These are phyloP conservation scores for Phytophthora sp. DNA, from an alignment of 352 stramenopile genomes.

Conservation along the genomic window DNA sequence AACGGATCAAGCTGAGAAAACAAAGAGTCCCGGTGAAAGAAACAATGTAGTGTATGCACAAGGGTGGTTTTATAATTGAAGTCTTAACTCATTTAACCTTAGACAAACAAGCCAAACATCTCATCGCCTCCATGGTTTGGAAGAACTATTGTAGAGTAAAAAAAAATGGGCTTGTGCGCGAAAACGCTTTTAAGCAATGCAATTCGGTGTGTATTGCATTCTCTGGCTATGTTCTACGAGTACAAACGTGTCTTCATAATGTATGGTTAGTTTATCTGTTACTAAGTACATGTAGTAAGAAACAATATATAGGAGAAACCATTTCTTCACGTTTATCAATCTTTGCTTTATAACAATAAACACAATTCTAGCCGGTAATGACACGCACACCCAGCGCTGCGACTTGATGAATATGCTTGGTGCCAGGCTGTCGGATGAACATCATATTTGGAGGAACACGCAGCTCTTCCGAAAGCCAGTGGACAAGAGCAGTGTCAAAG, in stretches of 20 bases:
- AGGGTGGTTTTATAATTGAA: constrained; percentile 7
- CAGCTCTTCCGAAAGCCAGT: constrained; percentile 84
- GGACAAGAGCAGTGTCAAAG: constrained; percentile 85
- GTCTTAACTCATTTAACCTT: too few relatives aligned
- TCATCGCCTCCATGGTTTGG: too few relatives aligned
- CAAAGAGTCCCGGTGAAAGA: constrained; percentile 4
- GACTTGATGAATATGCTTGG: constrained; percentile 91
- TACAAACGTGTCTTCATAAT: not conserved
- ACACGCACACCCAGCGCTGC: constrained; percentile 85
- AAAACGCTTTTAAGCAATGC: too few relatives aligned
- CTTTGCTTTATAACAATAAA: not conserved
- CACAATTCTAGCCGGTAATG: constrained; percentile 69
- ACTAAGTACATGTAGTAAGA: too few relatives aligned
- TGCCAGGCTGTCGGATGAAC: constrained; percentile 92
- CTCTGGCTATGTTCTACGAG: too few relatives aligned
- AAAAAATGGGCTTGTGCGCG: too few relatives aligned
- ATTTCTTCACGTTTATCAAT: too few relatives aligned
- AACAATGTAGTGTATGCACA: not conserved
- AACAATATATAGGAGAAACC: too few relatives aligned
- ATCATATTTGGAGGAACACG: constrained; percentile 91
- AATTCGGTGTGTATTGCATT: too few relatives aligned
- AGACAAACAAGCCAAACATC: too few relatives aligned
- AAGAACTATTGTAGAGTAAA: too few relatives aligned
- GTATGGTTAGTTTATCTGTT: too few relatives aligned
- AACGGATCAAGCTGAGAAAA: constrained; percentile 18